Evolutionary conservation across 2,329 filamentous ascomycete genomes (phyloP).

Genomic region (Aspergillus uvarum): DNA sequence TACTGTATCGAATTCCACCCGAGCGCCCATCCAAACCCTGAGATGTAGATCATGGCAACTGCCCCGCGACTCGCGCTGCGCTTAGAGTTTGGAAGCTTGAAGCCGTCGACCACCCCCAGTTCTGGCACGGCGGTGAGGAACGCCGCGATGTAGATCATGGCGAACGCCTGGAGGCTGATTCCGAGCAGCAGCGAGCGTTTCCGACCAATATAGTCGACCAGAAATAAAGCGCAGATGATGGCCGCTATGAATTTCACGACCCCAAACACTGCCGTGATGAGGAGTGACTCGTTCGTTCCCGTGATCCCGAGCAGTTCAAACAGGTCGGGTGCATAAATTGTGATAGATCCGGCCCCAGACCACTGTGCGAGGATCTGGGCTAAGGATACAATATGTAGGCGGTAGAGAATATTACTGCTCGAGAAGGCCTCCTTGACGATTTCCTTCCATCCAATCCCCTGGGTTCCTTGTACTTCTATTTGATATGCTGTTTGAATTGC

Average conservation of each 20-base stretch:
- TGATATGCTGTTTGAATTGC: conserved; percentile 66
- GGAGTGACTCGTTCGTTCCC: conserved; percentile 61
- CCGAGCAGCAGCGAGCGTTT: neutral
- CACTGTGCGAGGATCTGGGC: conserved; percentile 71
- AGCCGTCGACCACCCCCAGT: conserved; percentile 51
- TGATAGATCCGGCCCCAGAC: neutral
- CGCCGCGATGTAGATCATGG: neutral
- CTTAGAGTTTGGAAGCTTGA: conserved; percentile 50
- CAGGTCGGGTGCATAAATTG: conserved; percentile 68
- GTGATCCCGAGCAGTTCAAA: conserved; percentile 70
- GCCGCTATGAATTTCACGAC: neutral
- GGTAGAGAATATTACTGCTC: conserved; percentile 67
- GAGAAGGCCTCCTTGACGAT: conserved; percentile 68
- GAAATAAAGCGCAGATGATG: neutral
- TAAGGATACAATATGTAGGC: conserved; percentile 66
- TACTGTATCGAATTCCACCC: conserved; percentile 79
- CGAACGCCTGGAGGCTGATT: neutral
- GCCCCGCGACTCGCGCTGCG: conserved; percentile 60
- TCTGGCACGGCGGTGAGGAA: conserved; percentile 48
- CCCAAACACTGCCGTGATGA: neutral
- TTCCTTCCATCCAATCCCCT: conserved; percentile 63
- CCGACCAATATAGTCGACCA: neutral
- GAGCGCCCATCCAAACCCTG: conserved; percentile 67
- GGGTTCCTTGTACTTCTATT: conserved; percentile 69
- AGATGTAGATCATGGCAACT: conserved; percentile 71